Conservation (phyloP, 192 early-diverging fungal species). For the Coemansia sp. region DNA sequence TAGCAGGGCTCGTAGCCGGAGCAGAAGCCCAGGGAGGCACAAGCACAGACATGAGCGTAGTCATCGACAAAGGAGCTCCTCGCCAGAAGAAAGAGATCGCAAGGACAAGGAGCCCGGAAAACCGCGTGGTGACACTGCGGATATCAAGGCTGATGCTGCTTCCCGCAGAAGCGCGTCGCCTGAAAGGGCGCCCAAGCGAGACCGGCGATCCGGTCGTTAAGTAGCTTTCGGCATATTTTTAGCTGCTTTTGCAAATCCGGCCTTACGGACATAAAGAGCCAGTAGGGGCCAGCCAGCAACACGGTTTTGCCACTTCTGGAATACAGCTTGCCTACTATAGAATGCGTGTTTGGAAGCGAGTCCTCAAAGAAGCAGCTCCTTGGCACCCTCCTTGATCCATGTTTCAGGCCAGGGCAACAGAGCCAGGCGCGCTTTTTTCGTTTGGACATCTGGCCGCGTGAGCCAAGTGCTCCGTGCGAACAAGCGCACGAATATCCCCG, state of each 20-base stretch:
- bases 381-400: not conserved
- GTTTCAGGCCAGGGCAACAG: not conserved
- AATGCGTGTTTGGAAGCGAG: not conserved
- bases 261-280: not conserved
- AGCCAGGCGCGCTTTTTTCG: not conserved
- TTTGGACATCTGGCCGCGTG: not conserved
- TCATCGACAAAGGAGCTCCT: slow-evolving; percentile 19
- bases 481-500: not conserved
- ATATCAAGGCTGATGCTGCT: not conserved
- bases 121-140: not conserved
- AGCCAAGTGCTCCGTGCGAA: not conserved
- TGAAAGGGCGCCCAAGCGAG: not conserved
- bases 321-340: not conserved
- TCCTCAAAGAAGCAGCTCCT: not conserved
- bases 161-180: not conserved
- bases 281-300: slow-evolving; percentile 1
- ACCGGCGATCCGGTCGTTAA: not conserved
- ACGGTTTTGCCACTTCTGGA: not conserved
- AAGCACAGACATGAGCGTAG: slow-evolving; percentile 8
- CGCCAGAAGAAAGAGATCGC: not conserved
- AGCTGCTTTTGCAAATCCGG: not conserved
- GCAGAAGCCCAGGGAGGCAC: not conserved
- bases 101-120: not conserved
- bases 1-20: slow-evolving; percentile 4
- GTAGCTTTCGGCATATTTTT: not conserved